phyloP scores from a whole-genome alignment of 1,284 basidiomycete genomes.

The Abortiporus biennis region DNA sequence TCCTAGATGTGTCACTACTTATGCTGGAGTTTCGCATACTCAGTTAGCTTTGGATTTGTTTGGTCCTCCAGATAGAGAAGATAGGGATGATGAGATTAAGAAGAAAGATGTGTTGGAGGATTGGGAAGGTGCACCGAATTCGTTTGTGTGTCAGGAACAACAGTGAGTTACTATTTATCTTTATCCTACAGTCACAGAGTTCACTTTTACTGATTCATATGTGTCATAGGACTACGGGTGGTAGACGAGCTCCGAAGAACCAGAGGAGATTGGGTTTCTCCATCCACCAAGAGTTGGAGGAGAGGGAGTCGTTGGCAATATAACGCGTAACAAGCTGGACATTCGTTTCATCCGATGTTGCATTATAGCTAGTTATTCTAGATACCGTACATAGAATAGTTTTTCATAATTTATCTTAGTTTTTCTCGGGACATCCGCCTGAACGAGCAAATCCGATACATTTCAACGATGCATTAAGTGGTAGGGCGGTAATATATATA shows the following conservation, averaged over 20 bases:
- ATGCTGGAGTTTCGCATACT: constrained; percentile 92
- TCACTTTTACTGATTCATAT: constrained; percentile 8
- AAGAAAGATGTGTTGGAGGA: constrained; percentile 85
- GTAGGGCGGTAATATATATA: too few relatives aligned
- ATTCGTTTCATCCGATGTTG: too few relatives aligned
- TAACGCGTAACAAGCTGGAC: neutral
- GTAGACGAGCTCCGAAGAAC: constrained; percentile 86
- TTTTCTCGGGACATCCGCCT: too few relatives aligned
- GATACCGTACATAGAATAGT: too few relatives aligned
- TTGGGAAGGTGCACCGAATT: constrained; percentile 92
- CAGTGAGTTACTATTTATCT: constrained; percentile 34
- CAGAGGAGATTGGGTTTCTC: constrained; percentile 85
- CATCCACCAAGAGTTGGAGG: constrained; percentile 65
- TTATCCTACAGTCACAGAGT: constrained; percentile 1
- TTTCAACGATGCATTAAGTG: too few relatives aligned
- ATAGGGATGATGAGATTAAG: constrained; percentile 39
- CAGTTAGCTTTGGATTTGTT: constrained; percentile 89
- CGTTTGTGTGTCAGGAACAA: constrained; percentile 96
- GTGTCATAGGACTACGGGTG: constrained; percentile 67
- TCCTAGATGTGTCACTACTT: constrained; percentile 92
- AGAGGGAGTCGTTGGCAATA: constrained; percentile 13
- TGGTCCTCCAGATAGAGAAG: constrained; percentile 58
- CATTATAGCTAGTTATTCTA: too few relatives aligned
- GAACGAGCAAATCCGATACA: too few relatives aligned
- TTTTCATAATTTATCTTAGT: too few relatives aligned